Base-by-base conservation (phyloP, 352 stramenopile species). In the Blastocystis sp. region DNA sequence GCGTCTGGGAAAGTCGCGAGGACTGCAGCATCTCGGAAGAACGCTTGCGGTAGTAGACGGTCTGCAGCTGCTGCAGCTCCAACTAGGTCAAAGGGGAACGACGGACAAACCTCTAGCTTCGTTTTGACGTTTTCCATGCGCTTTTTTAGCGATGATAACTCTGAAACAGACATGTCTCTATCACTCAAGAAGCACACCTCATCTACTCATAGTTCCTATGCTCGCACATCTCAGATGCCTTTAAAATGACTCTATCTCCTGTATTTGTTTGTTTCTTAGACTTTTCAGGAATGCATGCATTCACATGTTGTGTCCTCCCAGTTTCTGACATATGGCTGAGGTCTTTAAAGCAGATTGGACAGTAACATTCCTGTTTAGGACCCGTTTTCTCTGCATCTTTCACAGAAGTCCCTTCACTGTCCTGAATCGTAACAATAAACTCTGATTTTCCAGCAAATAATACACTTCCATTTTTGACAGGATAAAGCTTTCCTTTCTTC, bases 401-500 rank as follows among this genome's bases (percentile, higher is more conserved):
- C n/a, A 23, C 11, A 5, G 18, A 47, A n/a, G 55, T 47, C 8
- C 50, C 53, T 29, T 26, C 23, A 7, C 68, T 26, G 13, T 84
- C 73, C 4, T 15, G 26, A 18, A 84, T 45, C 0, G 3, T 41
- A 26, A 84, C 43, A 26, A 84, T 37, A 29, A 84, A 84, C 23
- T 84, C 68, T 8, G 73, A 84, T 47, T 84, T 84, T 43, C 73
- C 73, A 13, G 73, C 73, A 54, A 68, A 54, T 26, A 84, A 55
- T 18, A 37, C n/a, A n/a, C 50, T 84, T 43, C 73, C 73, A 29
- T 15, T 50, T 34, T 69, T 66, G 13, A 84, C 73, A 45, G 13
- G 11, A 43, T 84, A 84, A 37, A 50, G 23, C 73, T 68, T 68
- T 13, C 73, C 73, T 18, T 56, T 56, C 8, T 66, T 53, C 47